Evolutionary conservation across 345 rosid species (phyloP).

Genomic region (Brassica nigra): DNA sequence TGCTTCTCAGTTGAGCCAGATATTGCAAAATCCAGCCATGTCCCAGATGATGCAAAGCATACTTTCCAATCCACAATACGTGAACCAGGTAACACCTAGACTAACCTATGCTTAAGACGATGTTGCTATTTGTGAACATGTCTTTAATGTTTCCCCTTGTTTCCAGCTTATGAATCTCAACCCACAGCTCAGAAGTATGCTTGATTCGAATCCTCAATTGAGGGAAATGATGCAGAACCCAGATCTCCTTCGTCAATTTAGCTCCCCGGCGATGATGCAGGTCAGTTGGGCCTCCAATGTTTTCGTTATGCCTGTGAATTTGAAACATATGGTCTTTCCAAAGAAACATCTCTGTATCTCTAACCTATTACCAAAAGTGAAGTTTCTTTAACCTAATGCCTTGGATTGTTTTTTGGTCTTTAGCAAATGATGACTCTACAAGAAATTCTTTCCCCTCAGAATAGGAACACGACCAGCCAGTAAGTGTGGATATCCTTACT

Average conservation of each 20-base stretch:
- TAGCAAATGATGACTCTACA: constrained; percentile 65
- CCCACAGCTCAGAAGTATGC: constrained; percentile 60
- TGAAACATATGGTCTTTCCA: constrained; percentile 2
- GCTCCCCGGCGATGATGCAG: constrained; percentile 83
- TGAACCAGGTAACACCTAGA: constrained; percentile 65
- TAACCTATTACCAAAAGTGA: constrained; percentile 6
- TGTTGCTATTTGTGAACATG: constrained; percentile 12
- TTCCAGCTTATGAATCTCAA: constrained; percentile 55
- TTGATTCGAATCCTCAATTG: constrained; percentile 70
- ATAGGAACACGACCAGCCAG: constrained; percentile 60
- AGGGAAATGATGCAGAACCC: constrained; percentile 93
- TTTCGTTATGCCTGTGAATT: constrained; percentile 3
- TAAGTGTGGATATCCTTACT: constrained; percentile 42
- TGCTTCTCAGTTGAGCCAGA: constrained; percentile 57
- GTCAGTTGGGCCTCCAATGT: constrained; percentile 36
- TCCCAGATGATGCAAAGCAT: constrained; percentile 83
- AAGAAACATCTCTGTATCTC: background rate
- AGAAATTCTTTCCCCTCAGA: constrained; percentile 65
- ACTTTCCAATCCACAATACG: constrained; percentile 73
- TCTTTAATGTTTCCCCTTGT: constrained; percentile 10
- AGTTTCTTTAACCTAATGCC: constrained; percentile 9
- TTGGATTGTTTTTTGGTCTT: constrained; percentile 24
- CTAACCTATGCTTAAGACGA: background rate
- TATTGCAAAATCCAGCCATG: constrained; percentile 80
- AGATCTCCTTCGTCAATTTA: constrained; percentile 69